Conservation (phyloP, 2,329 filamentous ascomycete species). For the Penicillium sp. region DNA sequence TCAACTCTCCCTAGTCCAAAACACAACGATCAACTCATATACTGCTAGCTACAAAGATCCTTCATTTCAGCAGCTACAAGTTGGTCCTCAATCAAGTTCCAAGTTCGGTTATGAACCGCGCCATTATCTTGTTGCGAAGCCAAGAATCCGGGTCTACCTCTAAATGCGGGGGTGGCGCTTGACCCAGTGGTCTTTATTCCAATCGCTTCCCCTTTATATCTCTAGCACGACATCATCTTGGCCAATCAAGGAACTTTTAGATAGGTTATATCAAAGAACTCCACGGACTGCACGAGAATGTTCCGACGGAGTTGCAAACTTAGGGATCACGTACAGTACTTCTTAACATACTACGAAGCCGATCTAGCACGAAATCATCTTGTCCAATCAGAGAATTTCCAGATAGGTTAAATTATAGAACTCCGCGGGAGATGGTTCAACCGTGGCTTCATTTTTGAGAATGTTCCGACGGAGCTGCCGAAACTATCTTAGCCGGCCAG, state of each 20-base stretch:
- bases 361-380: no score
- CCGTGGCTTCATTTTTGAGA: background rate
- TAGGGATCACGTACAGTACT: no score
- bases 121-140: background rate
- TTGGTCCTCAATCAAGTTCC: background rate
- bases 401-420: background rate
- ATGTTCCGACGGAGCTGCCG: background rate
- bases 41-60: background rate
- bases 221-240: no score
- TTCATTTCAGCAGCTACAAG: background rate
- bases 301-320: no score
- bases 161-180: slow-evolving; percentile 1
- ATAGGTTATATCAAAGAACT: background rate
- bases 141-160: background rate
- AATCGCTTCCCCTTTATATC: background rate
- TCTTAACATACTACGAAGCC: no score
- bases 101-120: background rate
- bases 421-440: background rate
- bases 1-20: no score
- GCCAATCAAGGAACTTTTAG: background rate
- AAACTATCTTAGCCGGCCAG: background rate
- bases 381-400: background rate
- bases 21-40: background rate
- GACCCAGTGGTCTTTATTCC: background rate
- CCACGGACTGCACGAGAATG: no score